Evolutionary conservation across 2,329 filamentous ascomycete genomes (phyloP), one percentile per base, ranked within the genome.

Genomic region (Zopfia rhizophila): DNA sequence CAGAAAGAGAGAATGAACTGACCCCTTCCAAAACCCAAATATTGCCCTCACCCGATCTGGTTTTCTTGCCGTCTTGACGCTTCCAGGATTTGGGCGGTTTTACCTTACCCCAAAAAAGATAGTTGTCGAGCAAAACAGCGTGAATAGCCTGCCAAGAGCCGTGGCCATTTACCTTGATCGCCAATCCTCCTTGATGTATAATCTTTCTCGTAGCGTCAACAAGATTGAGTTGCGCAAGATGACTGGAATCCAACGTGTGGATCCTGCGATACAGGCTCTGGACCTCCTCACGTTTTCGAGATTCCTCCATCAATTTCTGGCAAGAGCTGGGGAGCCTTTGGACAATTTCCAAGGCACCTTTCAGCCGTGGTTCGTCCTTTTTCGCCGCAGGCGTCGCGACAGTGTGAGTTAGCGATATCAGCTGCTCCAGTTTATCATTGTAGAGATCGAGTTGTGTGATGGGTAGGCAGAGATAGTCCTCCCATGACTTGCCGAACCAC

Each of bases 71-170:
- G 17, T 21, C 38, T n/a, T 19, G 11, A 28, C 14, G 48, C 19
- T 33, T 48, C 41, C 25, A n/a, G 3, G 35, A 29, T 45, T 61
- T 60, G 10, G 51, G 54, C 12, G 53, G 23, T 22, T 66, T 68
- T 6, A 57, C 28, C 19, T 57, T 63, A 4, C 62, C 66, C 66
- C 65, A 68, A 7, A 68, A 42, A 10, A 68, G 39, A 33, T 49
- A 62, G 32, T 69, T 64, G 19, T 70, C 63, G 2, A 70, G 48
- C 14, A 68, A 46, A 5, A 68, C 44, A 13, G 49, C 61, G 19
- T 69, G 60, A 2, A 69, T 55, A 22, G 60, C 30, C n/a, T 52
- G 43, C 66, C 66, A 70, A n/a, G 53, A 22, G 3, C 66, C 66
- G 24, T 59, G 55, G n/a, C 60, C 55, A n/a, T 62, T 62, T 10